A percentile compares a stretch with the other conserved stretches of the same genome.
Evolutionary conservation across 2,329 filamentous ascomycete genomes (phyloP).

Genomic region (Trichophyton rubrum): DNA sequence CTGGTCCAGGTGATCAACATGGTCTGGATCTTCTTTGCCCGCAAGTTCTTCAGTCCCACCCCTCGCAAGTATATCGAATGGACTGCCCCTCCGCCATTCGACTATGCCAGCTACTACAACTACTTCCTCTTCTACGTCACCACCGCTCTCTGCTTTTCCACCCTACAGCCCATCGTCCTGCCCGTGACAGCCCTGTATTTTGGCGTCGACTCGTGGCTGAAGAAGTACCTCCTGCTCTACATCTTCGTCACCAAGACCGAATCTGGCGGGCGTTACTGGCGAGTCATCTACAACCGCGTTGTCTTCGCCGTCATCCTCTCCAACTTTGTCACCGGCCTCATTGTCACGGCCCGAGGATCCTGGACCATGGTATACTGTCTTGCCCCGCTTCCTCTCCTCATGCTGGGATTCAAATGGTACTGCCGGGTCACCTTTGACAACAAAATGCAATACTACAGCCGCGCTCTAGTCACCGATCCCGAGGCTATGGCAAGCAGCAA

Average conservation of each 20-base stretch:
- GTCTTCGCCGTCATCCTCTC: slow-evolving; percentile 68
- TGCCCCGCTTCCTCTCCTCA: slow-evolving; percentile 62
- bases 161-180: slow-evolving; percentile 76
- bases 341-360: slow-evolving; percentile 58
- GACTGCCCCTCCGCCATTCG: slow-evolving; percentile 82
- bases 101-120: slow-evolving; percentile 95
- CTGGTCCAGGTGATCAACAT: slow-evolving; percentile 79
- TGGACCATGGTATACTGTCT: slow-evolving; percentile 55
- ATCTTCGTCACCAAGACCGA: slow-evolving; percentile 96
- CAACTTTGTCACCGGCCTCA: slow-evolving; percentile 64
- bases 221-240: slow-evolving; percentile 91
- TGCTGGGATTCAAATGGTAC: slow-evolving; percentile 76
- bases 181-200: slow-evolving; percentile 86
- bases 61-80: slow-evolving; percentile 84
- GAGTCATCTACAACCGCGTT: slow-evolving; percentile 82
- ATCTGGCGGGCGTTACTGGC: slow-evolving; percentile 87
- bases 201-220: slow-evolving; percentile 69
- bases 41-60: slow-evolving; percentile 75
- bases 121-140: slow-evolving; percentile 94
- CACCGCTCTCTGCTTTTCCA: slow-evolving; percentile 71
- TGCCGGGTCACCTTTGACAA: slow-evolving; percentile 65
- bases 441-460: slow-evolving; percentile 69
- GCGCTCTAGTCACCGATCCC: slow-evolving; percentile 44
- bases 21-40: slow-evolving; percentile 69
- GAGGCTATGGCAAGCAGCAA: slow-evolving; percentile 31